Evolutionary conservation across 768 basidiomycete species (phyloP), one percentile per base, ranked within the genome.

Genomic region (Naganishia randhawae): DNA sequence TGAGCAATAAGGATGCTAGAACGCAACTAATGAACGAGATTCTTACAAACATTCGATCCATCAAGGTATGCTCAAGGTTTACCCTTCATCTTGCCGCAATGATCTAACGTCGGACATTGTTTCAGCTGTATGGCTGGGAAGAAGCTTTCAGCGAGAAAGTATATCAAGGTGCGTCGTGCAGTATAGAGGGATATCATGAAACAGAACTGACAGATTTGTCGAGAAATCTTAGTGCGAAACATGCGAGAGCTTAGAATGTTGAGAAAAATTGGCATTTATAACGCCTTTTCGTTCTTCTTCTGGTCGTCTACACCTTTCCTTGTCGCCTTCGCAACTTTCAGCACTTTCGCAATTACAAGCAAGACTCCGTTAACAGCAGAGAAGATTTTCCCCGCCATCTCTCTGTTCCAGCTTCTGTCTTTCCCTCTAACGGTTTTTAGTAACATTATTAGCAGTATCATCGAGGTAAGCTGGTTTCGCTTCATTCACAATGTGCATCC

Each of bases 311-410:
- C 80, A 0, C 81, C 78, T 3, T 77, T 77, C 71, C 63, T 80
- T 42, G 77, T 79, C 33, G 77, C 79, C 14, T 78, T 79, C 57
- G 75, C 74, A 0, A 74, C 81, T 0, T 83, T 82, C 71, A 74
- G 81, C 10, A 71, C 81, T 6, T 82, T 80, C 70, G 80, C 80
- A 5, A 63, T 70, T 31, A 77, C 80, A 27, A 75, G 78, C 10
- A 71, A 77, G 0, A 83, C 77, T 32, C 90, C 92, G 3, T 80
- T 98, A 1, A 97, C 95, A 0, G 86, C 89, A 0, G 93, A 96
- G 70, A 82, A 92, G 61, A 94, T 97, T 71, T 98, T 98, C 84
- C 95, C 95, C n/a, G 87, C 91, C 0, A 92, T 98, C 70, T 88
- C 91, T 13, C 69, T 78, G n/a, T 80, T 78, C 73, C 71, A 72